These are phyloP conservation scores for Apiospora saccharicola DNA, from an alignment of 2,329 filamentous ascomycete genomes.

Conservation along the genomic window DNA sequence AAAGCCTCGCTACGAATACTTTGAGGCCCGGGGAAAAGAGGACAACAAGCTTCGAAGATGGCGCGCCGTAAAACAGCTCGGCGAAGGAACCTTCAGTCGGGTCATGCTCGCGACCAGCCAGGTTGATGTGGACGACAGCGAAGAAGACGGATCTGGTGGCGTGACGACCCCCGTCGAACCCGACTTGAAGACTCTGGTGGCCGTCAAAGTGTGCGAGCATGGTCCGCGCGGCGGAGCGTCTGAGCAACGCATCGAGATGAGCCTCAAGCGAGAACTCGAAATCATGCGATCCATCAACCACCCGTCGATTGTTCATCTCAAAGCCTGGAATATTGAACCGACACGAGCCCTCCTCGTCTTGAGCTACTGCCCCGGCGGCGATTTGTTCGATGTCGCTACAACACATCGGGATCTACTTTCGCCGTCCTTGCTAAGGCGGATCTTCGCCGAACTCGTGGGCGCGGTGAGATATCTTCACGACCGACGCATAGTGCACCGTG, in stretches of 20 bases:
- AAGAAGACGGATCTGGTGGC: slow-evolving; percentile 47
- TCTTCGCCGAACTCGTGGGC: slow-evolving; percentile 88
- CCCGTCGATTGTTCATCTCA: slow-evolving; percentile 88
- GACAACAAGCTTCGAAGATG: slow-evolving; percentile 78
- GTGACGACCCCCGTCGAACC: slow-evolving; percentile 46
- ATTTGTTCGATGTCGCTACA: slow-evolving; percentile 92
- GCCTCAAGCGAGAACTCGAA: slow-evolving; percentile 91
- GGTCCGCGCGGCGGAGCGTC: slow-evolving; percentile 93
- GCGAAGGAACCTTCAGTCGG: slow-evolving; percentile 94
- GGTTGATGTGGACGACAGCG: slow-evolving; percentile 58
- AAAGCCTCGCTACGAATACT: slow-evolving; percentile 64
- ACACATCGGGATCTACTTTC: slow-evolving; percentile 72
- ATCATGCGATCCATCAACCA: slow-evolving; percentile 90
- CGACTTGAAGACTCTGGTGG: slow-evolving; percentile 83
- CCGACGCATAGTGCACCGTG: slow-evolving; percentile 88
- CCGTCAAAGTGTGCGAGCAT: slow-evolving; percentile 94
- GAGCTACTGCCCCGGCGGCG: slow-evolving; percentile 91
- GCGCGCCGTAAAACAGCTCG: slow-evolving; percentile 80
- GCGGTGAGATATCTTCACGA: slow-evolving; percentile 88
- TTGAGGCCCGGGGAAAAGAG: slow-evolving; percentile 71
- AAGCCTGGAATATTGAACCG: slow-evolving; percentile 88
- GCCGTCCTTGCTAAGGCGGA: slow-evolving; percentile 76
- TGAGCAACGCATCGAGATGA: slow-evolving; percentile 91
- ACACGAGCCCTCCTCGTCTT: slow-evolving; percentile 85
- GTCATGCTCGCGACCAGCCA: slow-evolving; percentile 91